Evolutionary conservation across 306 rosid species (phyloP), one percentile per base, ranked within the genome.

Genomic region (Ceratonia siliqua): DNA sequence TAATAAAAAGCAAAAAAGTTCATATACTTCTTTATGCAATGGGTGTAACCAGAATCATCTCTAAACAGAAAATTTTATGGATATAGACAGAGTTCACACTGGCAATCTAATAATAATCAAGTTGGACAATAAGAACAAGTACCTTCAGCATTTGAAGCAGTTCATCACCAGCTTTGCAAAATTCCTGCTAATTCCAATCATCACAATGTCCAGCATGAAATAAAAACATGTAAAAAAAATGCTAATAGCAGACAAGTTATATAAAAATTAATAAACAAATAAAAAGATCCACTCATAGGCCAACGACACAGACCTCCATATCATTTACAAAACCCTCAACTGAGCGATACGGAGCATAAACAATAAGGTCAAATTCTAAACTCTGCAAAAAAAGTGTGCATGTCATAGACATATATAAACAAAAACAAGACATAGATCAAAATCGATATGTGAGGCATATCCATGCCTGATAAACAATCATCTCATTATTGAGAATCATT

Each of bases 401-500:
- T 39, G 54, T 58, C 74, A 76, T 6, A 22, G 54, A 24, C 20
- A 70, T 30, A 25, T 62, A 48, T 58, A 57, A 67, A 57, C 3
- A 15, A 43, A 42, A 12, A 10, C 0, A 55, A 42, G 13, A 63
- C 9, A 46, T 7, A 58, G 32, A 78, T 32, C n/a, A 48, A 79
- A 49, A 73, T 75, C 63, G 56, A 79, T 71, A 62, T 20, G 30
- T 79, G 82, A 72, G 78, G 84, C 87, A 84, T 79, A 76, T 86
- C 83, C 99, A 86, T 95, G 97, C 98, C 99, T 92, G 97, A 86
- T 92, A 95, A 78, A 95, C 91, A 77, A 90, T 90, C 96, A 94
- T 90, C 99, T 95, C 99, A 78, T 92, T 85, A 84, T 89, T 90
- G 96, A 94, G 99, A 90, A 95, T 95, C 94, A 95, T 82, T 87